Evolutionary conservation across 1,284 basidiomycete genomes (phyloP).

Genomic region (Melanopsichium pennsylvanicum): DNA sequence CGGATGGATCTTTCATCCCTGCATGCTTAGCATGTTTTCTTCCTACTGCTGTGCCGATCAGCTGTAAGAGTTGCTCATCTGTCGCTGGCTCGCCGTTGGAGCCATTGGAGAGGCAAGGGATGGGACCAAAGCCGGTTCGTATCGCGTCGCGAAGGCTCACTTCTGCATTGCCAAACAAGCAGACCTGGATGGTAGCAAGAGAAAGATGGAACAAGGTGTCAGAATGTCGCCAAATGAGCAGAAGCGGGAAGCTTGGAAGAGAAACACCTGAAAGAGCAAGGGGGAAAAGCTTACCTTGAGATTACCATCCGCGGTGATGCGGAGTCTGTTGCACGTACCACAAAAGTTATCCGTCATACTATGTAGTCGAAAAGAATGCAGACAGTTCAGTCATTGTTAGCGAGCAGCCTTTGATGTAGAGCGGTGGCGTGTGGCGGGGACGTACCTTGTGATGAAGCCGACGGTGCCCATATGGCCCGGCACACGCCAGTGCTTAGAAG

Average conservation of each 20-base stretch:
- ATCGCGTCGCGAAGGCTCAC: constrained; percentile 80
- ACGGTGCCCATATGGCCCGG: constrained; percentile 78
- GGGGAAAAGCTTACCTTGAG: constrained; percentile 74
- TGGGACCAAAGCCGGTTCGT: constrained; percentile 66
- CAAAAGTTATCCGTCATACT: constrained; percentile 83
- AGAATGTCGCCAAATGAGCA: too few relatives aligned
- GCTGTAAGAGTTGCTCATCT: constrained; percentile 74
- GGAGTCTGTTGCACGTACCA: constrained; percentile 80
- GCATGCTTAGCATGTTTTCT: constrained; percentile 84
- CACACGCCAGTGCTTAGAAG: constrained; percentile 79
- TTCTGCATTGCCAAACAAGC: constrained; percentile 84
- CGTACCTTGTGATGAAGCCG: constrained; percentile 75
- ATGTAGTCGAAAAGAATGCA: neutral
- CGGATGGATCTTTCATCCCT: constrained; percentile 52
- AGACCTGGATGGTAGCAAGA: constrained; percentile 67
- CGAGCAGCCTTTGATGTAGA: neutral
- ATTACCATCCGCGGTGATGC: constrained; percentile 85
- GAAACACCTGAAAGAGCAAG: neutral
- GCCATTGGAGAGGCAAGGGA: constrained; percentile 20
- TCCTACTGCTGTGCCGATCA: constrained; percentile 75
- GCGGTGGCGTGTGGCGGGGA: neutral
- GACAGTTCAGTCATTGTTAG: neutral
- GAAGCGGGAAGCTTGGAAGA: too few relatives aligned
- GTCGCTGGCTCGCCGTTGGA: constrained; percentile 34
- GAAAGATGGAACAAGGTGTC: neutral